Evolutionary conservation across 768 basidiomycete species (phyloP).

Genomic region (Naematelia aurantialba): DNA sequence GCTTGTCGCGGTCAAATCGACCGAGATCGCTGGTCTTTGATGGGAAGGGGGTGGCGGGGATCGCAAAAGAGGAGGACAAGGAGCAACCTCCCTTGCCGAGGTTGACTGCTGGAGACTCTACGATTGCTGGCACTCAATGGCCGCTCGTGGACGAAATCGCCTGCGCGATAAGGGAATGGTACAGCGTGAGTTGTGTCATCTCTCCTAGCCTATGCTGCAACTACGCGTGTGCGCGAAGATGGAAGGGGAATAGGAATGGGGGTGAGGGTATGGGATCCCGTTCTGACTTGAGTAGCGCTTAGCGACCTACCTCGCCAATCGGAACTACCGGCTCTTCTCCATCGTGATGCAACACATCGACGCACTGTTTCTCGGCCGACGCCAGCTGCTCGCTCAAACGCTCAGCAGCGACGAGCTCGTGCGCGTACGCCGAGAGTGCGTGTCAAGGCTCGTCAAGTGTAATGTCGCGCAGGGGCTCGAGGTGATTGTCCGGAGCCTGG

Average conservation of each 20-base stretch:
- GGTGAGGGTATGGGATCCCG: too few species aligned
- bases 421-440: constrained; percentile 77
- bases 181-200: constrained; percentile 46
- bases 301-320: constrained; percentile 81
- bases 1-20: constrained; percentile 17
- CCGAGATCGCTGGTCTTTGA: constrained; percentile 32
- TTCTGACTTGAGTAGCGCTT: constrained; percentile 52
- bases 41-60: neutral
- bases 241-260: too few species aligned
- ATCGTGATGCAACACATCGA: constrained; percentile 84
- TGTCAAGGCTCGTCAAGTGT: constrained; percentile 76
- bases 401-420: constrained; percentile 81
- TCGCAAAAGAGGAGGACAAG: constrained; percentile 24
- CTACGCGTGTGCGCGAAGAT: too few species aligned
- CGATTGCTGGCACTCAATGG: constrained; percentile 71
- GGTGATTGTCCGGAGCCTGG: constrained; percentile 92
- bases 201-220: neutral
- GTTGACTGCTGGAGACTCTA: constrained; percentile 93
- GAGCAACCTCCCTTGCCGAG: constrained; percentile 62
- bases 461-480: constrained; percentile 90
- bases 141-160: constrained; percentile 97
- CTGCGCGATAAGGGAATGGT: constrained; percentile 94
- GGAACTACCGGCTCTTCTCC: constrained; percentile 86
- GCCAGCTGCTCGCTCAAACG: constrained; percentile 82
- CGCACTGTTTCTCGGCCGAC: constrained; percentile 80